A percentile compares a stretch with the other conserved stretches of the same genome.
Evolutionary conservation across 495 filamentous ascomycete species (phyloP).

Genomic region (Penicillium longicatenatum): DNA sequence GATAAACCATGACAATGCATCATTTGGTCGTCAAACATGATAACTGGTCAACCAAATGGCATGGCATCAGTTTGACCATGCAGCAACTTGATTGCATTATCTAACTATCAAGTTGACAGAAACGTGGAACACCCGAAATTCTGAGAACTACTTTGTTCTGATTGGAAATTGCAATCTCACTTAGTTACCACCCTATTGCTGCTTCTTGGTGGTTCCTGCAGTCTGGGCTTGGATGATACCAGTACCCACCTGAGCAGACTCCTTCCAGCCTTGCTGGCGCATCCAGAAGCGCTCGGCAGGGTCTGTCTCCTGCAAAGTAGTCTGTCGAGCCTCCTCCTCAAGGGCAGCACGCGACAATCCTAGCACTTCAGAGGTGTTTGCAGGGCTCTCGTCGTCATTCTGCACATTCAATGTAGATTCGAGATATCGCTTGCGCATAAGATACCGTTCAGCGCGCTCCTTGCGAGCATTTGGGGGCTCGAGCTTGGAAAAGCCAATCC

Average conservation of each 20-base stretch:
- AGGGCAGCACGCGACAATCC: slow-evolving; percentile 47
- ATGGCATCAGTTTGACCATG: no score
- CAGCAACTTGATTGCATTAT: no score
- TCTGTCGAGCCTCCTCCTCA: slow-evolving; percentile 69
- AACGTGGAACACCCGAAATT: no score
- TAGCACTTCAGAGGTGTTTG: slow-evolving; percentile 22
- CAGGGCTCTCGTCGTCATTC: slow-evolving; percentile 30
- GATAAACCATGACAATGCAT: no score
- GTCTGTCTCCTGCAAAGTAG: slow-evolving; percentile 51
- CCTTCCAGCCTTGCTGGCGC: slow-evolving; percentile 62
- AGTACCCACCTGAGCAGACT: slow-evolving; percentile 59
- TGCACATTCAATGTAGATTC: slow-evolving; percentile 45
- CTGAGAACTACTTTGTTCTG: no score
- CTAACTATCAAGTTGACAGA: no score
- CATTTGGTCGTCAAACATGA: no score
- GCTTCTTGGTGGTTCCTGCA: slow-evolving; percentile 53
- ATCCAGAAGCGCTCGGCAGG: slow-evolving; percentile 71
- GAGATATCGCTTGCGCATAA: slow-evolving; percentile 71
- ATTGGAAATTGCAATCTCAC: no score
- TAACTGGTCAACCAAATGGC: no score
- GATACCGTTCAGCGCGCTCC: slow-evolving; percentile 73
- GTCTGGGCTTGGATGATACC: slow-evolving; percentile 54
- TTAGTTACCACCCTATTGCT: slow-evolving; percentile 38
- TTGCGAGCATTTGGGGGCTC: slow-evolving; percentile 83
- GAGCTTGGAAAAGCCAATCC: slow-evolving; percentile 70